Evolutionary conservation across 192 early-diverging fungal species (phyloP).

Genomic region (Podila clonocystis): DNA sequence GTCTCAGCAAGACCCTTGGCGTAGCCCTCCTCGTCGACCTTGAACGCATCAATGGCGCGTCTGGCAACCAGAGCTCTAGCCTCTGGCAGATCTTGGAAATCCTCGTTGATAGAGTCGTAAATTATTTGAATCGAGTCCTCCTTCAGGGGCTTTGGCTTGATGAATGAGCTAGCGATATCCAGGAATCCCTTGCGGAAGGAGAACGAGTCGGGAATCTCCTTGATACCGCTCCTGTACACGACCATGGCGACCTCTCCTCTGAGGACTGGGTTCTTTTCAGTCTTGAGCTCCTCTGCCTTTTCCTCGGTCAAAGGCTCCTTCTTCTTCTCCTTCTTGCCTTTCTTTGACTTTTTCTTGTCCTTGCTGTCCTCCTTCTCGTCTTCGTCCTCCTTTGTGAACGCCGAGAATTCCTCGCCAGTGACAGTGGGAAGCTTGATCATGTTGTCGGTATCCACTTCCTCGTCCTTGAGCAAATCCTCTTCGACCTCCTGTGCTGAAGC

Average conservation of each 20-base stretch:
- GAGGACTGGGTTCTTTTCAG: slow-evolving; percentile 72
- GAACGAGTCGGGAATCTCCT: slow-evolving; percentile 74
- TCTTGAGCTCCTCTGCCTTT: slow-evolving; percentile 58
- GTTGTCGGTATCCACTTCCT: slow-evolving; percentile 54
- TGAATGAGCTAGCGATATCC: slow-evolving; percentile 67
- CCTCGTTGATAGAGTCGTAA: slow-evolving; percentile 62
- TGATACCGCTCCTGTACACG: slow-evolving; percentile 84
- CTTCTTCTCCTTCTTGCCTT: slow-evolving; percentile 22
- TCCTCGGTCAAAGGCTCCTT: slow-evolving; percentile 50
- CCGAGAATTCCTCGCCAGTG: slow-evolving; percentile 60
- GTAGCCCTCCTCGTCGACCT: slow-evolving; percentile 56
- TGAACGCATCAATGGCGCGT: slow-evolving; percentile 63
- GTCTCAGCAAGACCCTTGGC: slow-evolving; percentile 64
- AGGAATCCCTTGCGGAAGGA: slow-evolving; percentile 80
- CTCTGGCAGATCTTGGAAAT: slow-evolving; percentile 64
- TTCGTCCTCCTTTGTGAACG: slow-evolving; percentile 32
- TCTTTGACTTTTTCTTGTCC: slow-evolving; percentile 37
- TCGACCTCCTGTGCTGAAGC: slow-evolving; percentile 38
- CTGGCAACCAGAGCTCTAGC: slow-evolving; percentile 66
- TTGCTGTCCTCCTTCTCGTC: slow-evolving; percentile 54
- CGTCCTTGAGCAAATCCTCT: slow-evolving; percentile 52
- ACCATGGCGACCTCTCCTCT: slow-evolving; percentile 79
- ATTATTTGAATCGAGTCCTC: slow-evolving; percentile 40
- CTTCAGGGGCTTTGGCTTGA: slow-evolving; percentile 53
- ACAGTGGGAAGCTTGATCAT: slow-evolving; percentile 66